phyloP scores from a whole-genome alignment of 2,329 filamentous ascomycete genomes.

The Monosporascus sp. region DNA sequence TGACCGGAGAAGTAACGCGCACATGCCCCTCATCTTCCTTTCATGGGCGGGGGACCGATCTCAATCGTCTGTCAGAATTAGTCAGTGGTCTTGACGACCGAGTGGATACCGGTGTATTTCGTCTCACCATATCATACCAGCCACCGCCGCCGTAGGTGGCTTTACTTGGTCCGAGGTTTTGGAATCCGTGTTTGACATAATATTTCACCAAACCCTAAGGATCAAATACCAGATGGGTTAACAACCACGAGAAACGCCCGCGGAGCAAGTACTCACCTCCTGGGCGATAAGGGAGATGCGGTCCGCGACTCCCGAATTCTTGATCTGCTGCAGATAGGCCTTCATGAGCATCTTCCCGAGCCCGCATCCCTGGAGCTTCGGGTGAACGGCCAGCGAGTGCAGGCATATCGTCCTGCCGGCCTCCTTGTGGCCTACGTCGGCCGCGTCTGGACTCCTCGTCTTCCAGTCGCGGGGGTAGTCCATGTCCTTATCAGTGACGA shows the following conservation, averaged over 20 bases:
- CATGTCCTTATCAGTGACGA: conserved; percentile 76
- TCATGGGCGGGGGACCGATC: conserved; percentile 1
- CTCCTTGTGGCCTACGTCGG: conserved; percentile 64
- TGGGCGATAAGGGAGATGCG: conserved; percentile 73
- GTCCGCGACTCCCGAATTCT: conserved; percentile 63
- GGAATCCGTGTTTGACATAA: conserved; percentile 74
- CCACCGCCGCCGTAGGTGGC: conserved; percentile 71
- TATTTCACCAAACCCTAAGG: conserved; percentile 61
- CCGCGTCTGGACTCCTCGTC: conserved; percentile 37
- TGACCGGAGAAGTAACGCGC: not conserved
- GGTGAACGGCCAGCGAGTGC: conserved; percentile 77
- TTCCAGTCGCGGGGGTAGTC: conserved; percentile 64
- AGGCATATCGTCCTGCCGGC: conserved; percentile 70
- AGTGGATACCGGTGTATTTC: not conserved
- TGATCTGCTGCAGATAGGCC: conserved; percentile 73
- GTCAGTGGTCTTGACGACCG: not conserved
- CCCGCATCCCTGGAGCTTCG: conserved; percentile 67
- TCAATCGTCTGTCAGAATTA: not conserved
- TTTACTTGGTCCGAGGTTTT: conserved; percentile 61
- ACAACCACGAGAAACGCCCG: not conserved
- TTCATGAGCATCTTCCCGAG: conserved; percentile 70
- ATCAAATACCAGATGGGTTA: conserved; percentile 2
- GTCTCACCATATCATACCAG: conserved; percentile 75
- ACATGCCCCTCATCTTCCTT: not conserved
- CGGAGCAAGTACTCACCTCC: conserved; percentile 44